Base-by-base conservation (phyloP, 2,329 filamentous ascomycete genomes). In the Colletotrichum musae region DNA sequence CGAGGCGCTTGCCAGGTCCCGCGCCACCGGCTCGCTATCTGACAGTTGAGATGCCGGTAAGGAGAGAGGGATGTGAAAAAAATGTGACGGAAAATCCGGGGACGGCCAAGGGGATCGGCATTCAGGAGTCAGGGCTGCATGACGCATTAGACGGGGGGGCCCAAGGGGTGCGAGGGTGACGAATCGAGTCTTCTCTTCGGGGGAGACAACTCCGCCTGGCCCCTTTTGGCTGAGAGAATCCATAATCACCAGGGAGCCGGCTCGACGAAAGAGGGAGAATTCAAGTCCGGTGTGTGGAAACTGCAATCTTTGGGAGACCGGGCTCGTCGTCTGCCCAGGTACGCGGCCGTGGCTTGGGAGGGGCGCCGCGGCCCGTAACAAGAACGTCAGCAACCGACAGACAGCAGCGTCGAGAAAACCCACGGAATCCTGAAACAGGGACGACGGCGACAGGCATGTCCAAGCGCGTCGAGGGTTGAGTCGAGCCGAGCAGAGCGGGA, bases 381-480 rank as follows among this genome's bases (percentile, higher is more conserved):
- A 24, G 21, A 10, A 36, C 51, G 50, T 51, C 39, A 47, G 28
- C 56, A 64, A n/a, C 18, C 36, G 18, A 18, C 21, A 60, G 7
- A 36, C 9, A 6, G 7, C 6, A 36, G 32, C 32, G 32, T 6
- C 36, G 21, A 52, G 32, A 15, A 26, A 60, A 41, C 16, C 59
- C 36, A 36, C 32, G 41, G 32, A 18, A 18, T 51, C 43, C 45
- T 60, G 66, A 66, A 65, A 69, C 66, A 57, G n/a, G 7, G 32
- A 36, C 32, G 18, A 24, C 7, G 43, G 45, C 53, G 32, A 26
- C 66, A 66, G 66, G 56, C 50, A n/a, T 50, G 26, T 56, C 66
- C 62, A 36, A 6, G 2, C 32, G 32, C 32, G 2, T 6, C 4
- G 32, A 36, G 32, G 32, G 54, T n/a, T 24, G 18, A 32, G 16